Evolutionary conservation across 768 basidiomycete genomes (phyloP).

Genomic region (Mycena venus): DNA sequence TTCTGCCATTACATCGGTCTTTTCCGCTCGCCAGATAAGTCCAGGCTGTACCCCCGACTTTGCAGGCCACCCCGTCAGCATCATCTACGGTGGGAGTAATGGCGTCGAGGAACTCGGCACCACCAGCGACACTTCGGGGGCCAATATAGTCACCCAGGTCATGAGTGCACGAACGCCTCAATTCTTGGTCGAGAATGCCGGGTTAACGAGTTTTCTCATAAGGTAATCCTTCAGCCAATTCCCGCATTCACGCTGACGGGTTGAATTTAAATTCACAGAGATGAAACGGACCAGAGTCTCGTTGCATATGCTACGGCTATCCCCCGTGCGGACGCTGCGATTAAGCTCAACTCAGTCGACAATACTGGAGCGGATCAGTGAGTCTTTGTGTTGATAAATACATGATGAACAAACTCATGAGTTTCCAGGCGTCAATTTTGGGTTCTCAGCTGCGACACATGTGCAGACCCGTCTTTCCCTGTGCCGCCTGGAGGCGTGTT

Average conservation of each 20-base stretch:
- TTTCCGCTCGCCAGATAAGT: conserved; percentile 17
- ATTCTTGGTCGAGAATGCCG: conserved; percentile 13
- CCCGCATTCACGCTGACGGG: conserved; percentile 1
- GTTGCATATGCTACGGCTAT: not conserved
- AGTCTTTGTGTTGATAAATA: too few species aligned
- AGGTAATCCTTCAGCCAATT: conserved; percentile 5
- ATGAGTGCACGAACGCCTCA: conserved; percentile 2
- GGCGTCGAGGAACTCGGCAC: conserved; percentile 15
- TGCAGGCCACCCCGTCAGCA: conserved; percentile 27
- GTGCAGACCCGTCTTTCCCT: not conserved
- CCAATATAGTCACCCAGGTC: conserved; percentile 8
- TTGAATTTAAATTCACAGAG: not conserved
- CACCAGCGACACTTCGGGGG: conserved; percentile 27
- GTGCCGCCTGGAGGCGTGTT: conserved; percentile 23
- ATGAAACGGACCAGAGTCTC: conserved; percentile 7
- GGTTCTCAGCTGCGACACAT: conserved; percentile 19
- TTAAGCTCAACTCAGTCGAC: conserved; percentile 7
- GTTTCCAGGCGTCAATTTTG: not conserved
- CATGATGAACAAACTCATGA: too few species aligned
- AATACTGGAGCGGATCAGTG: conserved; percentile 6
- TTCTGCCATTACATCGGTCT: conserved; percentile 29
- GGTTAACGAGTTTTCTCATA: conserved; percentile 17
- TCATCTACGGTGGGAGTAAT: conserved; percentile 8
- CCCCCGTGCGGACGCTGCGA: conserved; percentile 4
- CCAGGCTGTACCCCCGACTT: conserved; percentile 9